Conservation (phyloP, 139 green algal genomes). For the Haematococcus lacustris region DNA sequence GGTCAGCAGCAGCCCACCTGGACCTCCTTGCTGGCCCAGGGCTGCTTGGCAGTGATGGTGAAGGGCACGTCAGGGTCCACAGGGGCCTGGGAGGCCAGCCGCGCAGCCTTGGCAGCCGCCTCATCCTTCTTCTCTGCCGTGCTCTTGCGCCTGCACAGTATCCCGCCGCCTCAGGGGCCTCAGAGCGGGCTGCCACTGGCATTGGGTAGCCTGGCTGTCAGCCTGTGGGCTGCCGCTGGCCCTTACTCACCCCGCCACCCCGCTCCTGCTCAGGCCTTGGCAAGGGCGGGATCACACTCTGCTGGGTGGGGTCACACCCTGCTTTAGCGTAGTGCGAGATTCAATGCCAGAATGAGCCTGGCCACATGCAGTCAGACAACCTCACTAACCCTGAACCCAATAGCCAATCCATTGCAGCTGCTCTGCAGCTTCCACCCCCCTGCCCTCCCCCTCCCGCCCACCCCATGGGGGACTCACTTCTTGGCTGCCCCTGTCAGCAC, state of each 20-base stretch:
- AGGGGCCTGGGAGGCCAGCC: slow-evolving; percentile 7
- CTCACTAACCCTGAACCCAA: too few relatives aligned
- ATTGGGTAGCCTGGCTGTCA: slow-evolving; percentile 1
- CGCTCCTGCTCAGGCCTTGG: background rate
- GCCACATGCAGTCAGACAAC: too few relatives aligned
- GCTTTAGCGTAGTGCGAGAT: background rate
- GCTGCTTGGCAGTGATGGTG: slow-evolving; percentile 46
- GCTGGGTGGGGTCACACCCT: background rate
- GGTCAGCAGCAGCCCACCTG: too few relatives aligned
- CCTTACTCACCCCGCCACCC: background rate
- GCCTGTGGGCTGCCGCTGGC: background rate
- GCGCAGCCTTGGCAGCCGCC: slow-evolving; percentile 8
- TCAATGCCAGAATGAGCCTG: too few relatives aligned
- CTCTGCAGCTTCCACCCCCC: too few relatives aligned
- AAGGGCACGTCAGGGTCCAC: slow-evolving; percentile 43
- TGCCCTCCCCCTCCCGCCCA: background rate
- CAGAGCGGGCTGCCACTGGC: background rate
- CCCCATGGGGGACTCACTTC: slow-evolving; percentile 8
- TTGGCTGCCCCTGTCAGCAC: slow-evolving; percentile 3
- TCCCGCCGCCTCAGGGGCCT: slow-evolving; percentile 5
- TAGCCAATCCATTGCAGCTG: too few relatives aligned
- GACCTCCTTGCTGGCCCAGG: slow-evolving; percentile 72
- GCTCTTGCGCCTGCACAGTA: slow-evolving; percentile 36
- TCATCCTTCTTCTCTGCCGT: slow-evolving; percentile 38
- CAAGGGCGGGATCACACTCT: background rate